These are phyloP conservation scores for Psilocybe tampanensis DNA, from an alignment of 768 basidiomycete genomes.

Conservation along the genomic window DNA sequence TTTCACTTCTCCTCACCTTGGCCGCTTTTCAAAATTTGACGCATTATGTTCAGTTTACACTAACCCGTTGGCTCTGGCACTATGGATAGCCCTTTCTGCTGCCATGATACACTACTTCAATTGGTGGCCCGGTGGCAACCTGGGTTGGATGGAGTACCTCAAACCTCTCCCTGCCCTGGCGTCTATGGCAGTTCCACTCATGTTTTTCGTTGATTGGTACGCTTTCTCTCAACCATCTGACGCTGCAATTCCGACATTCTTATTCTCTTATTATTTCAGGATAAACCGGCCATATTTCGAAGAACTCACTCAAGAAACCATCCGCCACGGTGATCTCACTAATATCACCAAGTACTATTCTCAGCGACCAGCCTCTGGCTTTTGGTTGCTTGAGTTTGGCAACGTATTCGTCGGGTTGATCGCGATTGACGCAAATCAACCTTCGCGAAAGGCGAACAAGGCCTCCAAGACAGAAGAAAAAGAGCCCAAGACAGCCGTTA, in stretches of 20 bases:
- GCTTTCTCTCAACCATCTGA: conserved; percentile 13
- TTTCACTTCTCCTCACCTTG: neutral
- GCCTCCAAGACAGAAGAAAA: conserved; percentile 20
- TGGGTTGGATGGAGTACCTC: conserved; percentile 53
- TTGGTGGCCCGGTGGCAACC: conserved; percentile 64
- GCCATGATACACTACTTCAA: conserved; percentile 59
- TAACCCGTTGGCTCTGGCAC: conserved; percentile 58
- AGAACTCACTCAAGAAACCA: conserved; percentile 46
- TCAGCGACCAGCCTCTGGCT: conserved; percentile 61
- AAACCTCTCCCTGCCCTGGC: conserved; percentile 69
- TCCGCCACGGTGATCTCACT: conserved; percentile 58
- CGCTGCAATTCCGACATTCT: neutral
- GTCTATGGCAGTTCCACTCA: conserved; percentile 58
- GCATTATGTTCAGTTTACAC: conserved; percentile 42
- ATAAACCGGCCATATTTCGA: conserved; percentile 73
- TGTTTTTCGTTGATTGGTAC: conserved; percentile 75
- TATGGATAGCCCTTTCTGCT: conserved; percentile 65
- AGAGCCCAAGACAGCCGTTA: conserved; percentile 51
- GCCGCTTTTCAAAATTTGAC: conserved; percentile 8
- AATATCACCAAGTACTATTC: conserved; percentile 59
- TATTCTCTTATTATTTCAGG: too few species aligned
- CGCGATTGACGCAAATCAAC: conserved; percentile 64
- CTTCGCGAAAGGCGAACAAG: conserved; percentile 32
- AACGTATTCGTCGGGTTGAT: conserved; percentile 65
- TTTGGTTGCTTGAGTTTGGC: conserved; percentile 70